Evolutionary conservation across 225 moss, liverwort and hornwort species (phyloP).

Genomic region (Physcomitrium patens): DNA sequence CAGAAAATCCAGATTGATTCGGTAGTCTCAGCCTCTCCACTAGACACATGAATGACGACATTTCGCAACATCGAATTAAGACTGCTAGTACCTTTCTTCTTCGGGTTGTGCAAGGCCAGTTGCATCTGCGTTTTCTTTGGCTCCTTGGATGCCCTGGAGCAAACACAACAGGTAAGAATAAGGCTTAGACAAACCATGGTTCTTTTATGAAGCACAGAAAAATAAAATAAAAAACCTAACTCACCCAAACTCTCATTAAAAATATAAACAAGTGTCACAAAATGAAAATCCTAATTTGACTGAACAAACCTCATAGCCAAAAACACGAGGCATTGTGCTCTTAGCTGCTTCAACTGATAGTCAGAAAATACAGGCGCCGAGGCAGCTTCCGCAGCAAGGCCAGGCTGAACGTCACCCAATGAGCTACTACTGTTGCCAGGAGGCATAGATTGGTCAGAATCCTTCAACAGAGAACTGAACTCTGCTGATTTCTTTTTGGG

Average conservation of each 20-base stretch:
- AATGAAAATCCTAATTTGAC: slow-evolving; percentile 23
- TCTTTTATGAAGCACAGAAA: background rate
- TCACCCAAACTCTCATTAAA: slow-evolving; percentile 5
- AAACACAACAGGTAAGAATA: slow-evolving; percentile 20
- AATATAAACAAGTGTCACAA: slow-evolving; percentile 10
- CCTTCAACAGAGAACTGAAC: slow-evolving; percentile 60
- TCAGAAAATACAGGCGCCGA: slow-evolving; percentile 59
- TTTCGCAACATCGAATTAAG: slow-evolving; percentile 8
- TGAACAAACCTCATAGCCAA: slow-evolving; percentile 55
- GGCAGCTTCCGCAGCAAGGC: slow-evolving; percentile 40
- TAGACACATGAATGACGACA: slow-evolving; percentile 2
- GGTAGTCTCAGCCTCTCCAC: slow-evolving; percentile 15
- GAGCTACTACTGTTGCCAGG: slow-evolving; percentile 45
- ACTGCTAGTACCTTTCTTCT: slow-evolving; percentile 77
- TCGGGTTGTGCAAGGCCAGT: slow-evolving; percentile 73
- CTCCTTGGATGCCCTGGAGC: slow-evolving; percentile 68
- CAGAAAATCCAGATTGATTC: slow-evolving; percentile 2
- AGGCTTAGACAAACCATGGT: slow-evolving; percentile 3
- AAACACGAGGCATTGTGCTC: slow-evolving; percentile 80
- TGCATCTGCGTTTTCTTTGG: slow-evolving; percentile 80
- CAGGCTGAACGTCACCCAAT: slow-evolving; percentile 47
- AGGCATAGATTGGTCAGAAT: slow-evolving; percentile 51
- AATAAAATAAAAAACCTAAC: slow-evolving; percentile 3
- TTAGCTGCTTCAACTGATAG: slow-evolving; percentile 84
- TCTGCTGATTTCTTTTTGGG: slow-evolving; percentile 63